These are phyloP conservation scores for Annulohypoxylon bovei DNA, from an alignment of 495 filamentous ascomycete genomes.

Conservation along the genomic window DNA sequence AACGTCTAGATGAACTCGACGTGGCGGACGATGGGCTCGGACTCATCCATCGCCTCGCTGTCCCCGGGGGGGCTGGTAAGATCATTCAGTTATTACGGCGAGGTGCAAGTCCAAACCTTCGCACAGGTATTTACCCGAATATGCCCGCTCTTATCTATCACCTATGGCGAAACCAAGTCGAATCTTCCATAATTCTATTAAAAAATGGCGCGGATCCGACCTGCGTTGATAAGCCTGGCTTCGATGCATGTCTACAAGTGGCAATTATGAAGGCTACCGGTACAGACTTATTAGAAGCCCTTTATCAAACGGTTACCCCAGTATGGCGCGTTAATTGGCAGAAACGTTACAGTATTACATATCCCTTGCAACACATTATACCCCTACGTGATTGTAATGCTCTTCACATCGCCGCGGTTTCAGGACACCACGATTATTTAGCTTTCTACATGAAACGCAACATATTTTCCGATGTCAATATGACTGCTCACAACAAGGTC, in stretches of 20 bases:
- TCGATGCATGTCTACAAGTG: neutral
- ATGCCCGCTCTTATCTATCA: neutral
- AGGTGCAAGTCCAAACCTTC: slow-evolving; percentile 3
- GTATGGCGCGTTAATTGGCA: neutral
- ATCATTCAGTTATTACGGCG: neutral
- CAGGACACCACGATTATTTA: slow-evolving; percentile 3
- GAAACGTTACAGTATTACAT: neutral
- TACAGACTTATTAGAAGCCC: neutral
- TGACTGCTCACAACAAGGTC: neutral
- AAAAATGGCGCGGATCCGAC: slow-evolving; percentile 3
- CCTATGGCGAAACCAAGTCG: neutral
- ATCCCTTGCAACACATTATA: too few species aligned
- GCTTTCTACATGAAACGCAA: neutral
- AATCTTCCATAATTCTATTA: neutral
- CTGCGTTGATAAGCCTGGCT: too few species aligned
- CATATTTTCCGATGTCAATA: neutral
- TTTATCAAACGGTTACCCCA: neutral
- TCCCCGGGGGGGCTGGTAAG: neutral
- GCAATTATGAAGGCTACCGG: neutral
- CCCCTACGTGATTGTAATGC: neutral
- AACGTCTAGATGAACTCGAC: neutral
- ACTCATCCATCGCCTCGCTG: slow-evolving; percentile 3
- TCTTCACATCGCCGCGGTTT: slow-evolving; percentile 1
- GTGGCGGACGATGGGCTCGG: neutral
- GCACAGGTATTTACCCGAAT: neutral